Percentiles rank a stretch among this genome's conserved stretches.
Conservation (phyloP, 1,284 basidiomycete genomes). For the Ustilago xerochloae region DNA sequence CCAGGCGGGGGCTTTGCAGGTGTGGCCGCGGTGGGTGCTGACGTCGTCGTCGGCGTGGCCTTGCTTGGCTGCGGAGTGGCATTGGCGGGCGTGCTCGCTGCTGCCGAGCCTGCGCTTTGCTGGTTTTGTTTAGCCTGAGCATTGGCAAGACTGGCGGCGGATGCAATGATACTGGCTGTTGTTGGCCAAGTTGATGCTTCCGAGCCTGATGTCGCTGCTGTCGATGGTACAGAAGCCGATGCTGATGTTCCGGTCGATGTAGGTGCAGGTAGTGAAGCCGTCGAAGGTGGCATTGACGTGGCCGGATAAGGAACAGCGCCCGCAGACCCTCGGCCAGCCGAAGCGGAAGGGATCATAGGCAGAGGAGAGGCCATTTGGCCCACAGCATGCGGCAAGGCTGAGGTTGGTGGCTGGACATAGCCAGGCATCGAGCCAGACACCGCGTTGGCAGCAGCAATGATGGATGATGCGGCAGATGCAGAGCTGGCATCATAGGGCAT, state of each 20-base stretch:
- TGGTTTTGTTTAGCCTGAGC: slow-evolving; percentile 31
- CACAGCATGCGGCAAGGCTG: slow-evolving; percentile 21
- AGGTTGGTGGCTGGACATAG: slow-evolving; percentile 13
- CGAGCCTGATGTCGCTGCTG: slow-evolving; percentile 13
- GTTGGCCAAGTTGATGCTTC: slow-evolving; percentile 35
- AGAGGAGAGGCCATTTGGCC: slow-evolving; percentile 28
- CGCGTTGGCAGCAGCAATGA: slow-evolving; percentile 44
- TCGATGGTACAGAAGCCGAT: background rate
- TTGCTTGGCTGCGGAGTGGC: background rate
- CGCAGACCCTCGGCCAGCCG: slow-evolving; percentile 12
- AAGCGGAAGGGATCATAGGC: slow-evolving; percentile 30
- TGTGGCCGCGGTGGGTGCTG: slow-evolving; percentile 18
- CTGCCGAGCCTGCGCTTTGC: slow-evolving; percentile 10
- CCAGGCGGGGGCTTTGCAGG: slow-evolving; percentile 39
- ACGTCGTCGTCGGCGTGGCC: slow-evolving; percentile 6
- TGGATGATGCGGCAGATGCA: slow-evolving; percentile 38
- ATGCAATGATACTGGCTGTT: slow-evolving; percentile 47
- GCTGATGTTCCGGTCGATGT: too few species aligned
- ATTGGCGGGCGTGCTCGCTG: background rate
- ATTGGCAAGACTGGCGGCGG: slow-evolving; percentile 42
- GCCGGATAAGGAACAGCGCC: background rate
- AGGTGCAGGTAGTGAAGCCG: slow-evolving; percentile 11
- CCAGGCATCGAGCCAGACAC: slow-evolving; percentile 41
- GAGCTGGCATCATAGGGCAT: slow-evolving; percentile 29
- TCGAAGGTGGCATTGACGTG: slow-evolving; percentile 10